These are phyloP conservation scores for Phaeosphaeria sp. DNA, from an alignment of 2,329 filamentous ascomycete species.

Conservation along the genomic window DNA sequence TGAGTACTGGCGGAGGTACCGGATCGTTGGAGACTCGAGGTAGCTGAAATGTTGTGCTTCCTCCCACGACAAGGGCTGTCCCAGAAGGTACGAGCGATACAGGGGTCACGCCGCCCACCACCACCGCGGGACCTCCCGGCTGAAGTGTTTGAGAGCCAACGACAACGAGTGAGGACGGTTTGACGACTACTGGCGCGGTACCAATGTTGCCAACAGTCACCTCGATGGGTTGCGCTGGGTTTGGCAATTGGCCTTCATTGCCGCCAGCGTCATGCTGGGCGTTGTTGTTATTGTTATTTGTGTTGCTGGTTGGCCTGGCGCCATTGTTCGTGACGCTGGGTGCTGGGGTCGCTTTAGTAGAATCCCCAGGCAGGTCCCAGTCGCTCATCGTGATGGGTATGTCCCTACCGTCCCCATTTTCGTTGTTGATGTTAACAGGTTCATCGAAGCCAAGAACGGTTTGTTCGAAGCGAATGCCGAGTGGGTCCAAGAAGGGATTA, in stretches of 20 bases:
- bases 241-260: slow-evolving; percentile 5
- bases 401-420: slow-evolving; percentile 7
- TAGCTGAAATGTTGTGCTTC: slow-evolving; percentile 30
- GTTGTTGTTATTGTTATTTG: slow-evolving; percentile 4
- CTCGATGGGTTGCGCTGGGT: slow-evolving; percentile 16
- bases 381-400: slow-evolving; percentile 20
- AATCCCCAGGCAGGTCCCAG: slow-evolving; percentile 14
- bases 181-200: slow-evolving; percentile 36
- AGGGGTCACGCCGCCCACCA: slow-evolving; percentile 40
- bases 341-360: slow-evolving; percentile 8
- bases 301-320: slow-evolving; percentile 8
- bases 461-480: slow-evolving; percentile 39
- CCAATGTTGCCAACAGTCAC: slow-evolving; percentile 36
- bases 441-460: slow-evolving; percentile 35
- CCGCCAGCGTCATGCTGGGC: slow-evolving; percentile 1
- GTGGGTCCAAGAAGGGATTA: slow-evolving; percentile 18
- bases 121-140: slow-evolving; percentile 44
- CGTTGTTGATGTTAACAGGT: slow-evolving; percentile 15
- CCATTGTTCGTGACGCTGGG: slow-evolving; percentile 5
- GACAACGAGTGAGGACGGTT: slow-evolving; percentile 40
- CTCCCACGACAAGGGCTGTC: slow-evolving; percentile 38
- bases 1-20: slow-evolving; percentile 45
- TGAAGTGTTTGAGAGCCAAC: slow-evolving; percentile 45
- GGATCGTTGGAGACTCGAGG: slow-evolving; percentile 17
- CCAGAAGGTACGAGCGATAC: slow-evolving; percentile 39